These are phyloP conservation scores for Pestalotiopsis sp. DNA, from an alignment of 2,329 filamentous ascomycete species.

Conservation along the genomic window DNA sequence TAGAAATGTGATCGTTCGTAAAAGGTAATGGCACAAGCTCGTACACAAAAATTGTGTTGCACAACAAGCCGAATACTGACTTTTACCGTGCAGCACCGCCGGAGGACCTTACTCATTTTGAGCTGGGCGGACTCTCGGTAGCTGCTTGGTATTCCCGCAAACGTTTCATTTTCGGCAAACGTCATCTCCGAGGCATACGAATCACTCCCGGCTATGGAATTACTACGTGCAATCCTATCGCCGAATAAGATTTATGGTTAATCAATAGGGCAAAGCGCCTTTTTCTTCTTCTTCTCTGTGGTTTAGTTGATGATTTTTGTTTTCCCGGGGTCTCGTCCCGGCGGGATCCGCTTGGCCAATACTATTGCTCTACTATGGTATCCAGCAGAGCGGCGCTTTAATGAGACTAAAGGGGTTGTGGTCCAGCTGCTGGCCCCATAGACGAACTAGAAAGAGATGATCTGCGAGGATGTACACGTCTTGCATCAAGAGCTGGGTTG, in stretches of 20 bases:
- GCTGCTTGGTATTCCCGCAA: slow-evolving; percentile 6
- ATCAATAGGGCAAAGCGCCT: not conserved
- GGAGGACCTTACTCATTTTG: slow-evolving; percentile 1
- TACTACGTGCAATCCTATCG: not conserved
- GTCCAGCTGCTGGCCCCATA: not conserved
- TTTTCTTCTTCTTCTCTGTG: not conserved
- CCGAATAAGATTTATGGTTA: not conserved
- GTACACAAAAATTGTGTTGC: not conserved
- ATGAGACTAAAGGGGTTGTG: slow-evolving; percentile 1
- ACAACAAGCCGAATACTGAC: too few relatives aligned
- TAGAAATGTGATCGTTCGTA: not conserved
- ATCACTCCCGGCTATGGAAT: slow-evolving; percentile 1
- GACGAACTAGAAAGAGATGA: not conserved
- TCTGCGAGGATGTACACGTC: not conserved
- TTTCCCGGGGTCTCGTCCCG: not conserved
- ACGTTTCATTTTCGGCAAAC: slow-evolving; percentile 8
- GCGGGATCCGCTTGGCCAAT: slow-evolving; percentile 2
- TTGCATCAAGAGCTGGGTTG: not conserved
- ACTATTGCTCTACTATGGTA: not conserved
- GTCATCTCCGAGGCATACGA: slow-evolving; percentile 11
- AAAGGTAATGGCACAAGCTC: not conserved
- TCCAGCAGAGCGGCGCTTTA: not conserved
- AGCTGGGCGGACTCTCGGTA: not conserved
- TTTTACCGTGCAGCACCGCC: not conserved
- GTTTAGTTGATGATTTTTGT: not conserved